Percentiles rank a stretch among this genome's conserved stretches.
phyloP scores from a whole-genome alignment of 1,139 yeast genomes.

The Scheffersomyces titani region DNA sequence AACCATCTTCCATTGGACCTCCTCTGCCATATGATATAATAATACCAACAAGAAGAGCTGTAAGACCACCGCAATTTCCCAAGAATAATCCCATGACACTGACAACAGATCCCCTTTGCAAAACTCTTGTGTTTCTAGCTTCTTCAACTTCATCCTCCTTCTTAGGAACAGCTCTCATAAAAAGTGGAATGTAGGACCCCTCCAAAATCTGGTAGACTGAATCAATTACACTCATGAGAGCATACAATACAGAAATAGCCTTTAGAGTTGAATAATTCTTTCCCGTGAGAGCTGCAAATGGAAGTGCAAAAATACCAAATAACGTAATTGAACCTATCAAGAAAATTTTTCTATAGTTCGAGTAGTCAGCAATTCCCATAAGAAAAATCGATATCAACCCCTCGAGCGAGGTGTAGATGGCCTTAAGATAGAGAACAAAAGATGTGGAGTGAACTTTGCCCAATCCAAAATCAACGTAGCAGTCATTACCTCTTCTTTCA shows the following conservation, averaged over 20 bases:
- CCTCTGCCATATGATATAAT: conserved; percentile 36
- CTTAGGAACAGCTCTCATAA: conserved; percentile 35
- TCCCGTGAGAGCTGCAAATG: conserved; percentile 35
- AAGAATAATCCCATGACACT: conserved; percentile 42
- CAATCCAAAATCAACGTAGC: conserved; percentile 38
- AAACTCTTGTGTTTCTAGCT: conserved; percentile 22
- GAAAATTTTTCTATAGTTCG: conserved; percentile 38
- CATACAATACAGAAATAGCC: conserved; percentile 33
- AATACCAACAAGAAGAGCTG: conserved; percentile 41
- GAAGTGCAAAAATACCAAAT: conserved; percentile 39
- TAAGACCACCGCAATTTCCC: conserved; percentile 43
- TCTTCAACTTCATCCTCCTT: conserved; percentile 24
- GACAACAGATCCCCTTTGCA: conserved; percentile 37
- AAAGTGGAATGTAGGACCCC: conserved; percentile 45
- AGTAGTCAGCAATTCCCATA: conserved; percentile 47
- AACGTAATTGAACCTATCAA: conserved; percentile 30
- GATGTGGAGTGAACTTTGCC: conserved; percentile 38
- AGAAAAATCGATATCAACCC: conserved; percentile 38
- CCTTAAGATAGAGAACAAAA: conserved; percentile 39
- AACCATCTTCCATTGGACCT: conserved; percentile 29
- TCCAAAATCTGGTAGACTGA: conserved; percentile 42
- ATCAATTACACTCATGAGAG: conserved; percentile 29
- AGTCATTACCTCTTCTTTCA: conserved; percentile 33
- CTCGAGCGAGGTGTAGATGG: conserved; percentile 41
- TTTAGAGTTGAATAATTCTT: conserved; percentile 23